These are phyloP conservation scores for Pisolithus orientalis DNA, from an alignment of 768 basidiomycete species.

Conservation along the genomic window DNA sequence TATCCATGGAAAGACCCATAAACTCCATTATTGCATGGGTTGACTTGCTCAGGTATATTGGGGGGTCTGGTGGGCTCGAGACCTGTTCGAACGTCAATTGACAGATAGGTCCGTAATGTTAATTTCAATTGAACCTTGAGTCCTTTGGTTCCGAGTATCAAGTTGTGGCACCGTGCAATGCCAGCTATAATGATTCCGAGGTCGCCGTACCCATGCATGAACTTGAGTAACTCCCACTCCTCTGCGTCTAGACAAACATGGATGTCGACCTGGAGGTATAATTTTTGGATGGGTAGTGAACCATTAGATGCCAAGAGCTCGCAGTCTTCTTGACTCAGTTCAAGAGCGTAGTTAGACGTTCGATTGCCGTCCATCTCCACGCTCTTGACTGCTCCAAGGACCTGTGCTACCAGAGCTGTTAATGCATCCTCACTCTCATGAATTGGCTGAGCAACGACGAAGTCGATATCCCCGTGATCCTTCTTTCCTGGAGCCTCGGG, in stretches of 20 bases:
- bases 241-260: constrained; percentile 46
- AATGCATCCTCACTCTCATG: constrained; percentile 19
- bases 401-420: constrained; percentile 30
- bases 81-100: constrained; percentile 26
- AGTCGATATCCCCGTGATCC: constrained; percentile 67
- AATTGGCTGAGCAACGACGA: constrained; percentile 48
- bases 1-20: constrained; percentile 48
- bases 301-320: not conserved
- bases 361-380: constrained; percentile 45
- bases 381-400: constrained; percentile 43
- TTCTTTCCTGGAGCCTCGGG: constrained; percentile 58
- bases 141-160: constrained; percentile 47
- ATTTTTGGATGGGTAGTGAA: constrained; percentile 2
- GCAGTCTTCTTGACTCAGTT: constrained; percentile 33
- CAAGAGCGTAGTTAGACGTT: constrained; percentile 61
- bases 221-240: constrained; percentile 44
- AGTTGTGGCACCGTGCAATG: constrained; percentile 44
- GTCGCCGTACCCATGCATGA: constrained; percentile 65
- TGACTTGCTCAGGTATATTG: constrained; percentile 44
- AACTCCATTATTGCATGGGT: constrained; percentile 48
- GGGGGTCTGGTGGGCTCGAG: constrained; percentile 24
- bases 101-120: not conserved
- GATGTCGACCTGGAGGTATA: constrained; percentile 54
- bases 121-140: constrained; percentile 41
- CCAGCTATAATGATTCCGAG: constrained; percentile 64